phyloP scores from a whole-genome alignment of 2,329 filamentous ascomycete species.

The Hirsutella thompsonii region DNA sequence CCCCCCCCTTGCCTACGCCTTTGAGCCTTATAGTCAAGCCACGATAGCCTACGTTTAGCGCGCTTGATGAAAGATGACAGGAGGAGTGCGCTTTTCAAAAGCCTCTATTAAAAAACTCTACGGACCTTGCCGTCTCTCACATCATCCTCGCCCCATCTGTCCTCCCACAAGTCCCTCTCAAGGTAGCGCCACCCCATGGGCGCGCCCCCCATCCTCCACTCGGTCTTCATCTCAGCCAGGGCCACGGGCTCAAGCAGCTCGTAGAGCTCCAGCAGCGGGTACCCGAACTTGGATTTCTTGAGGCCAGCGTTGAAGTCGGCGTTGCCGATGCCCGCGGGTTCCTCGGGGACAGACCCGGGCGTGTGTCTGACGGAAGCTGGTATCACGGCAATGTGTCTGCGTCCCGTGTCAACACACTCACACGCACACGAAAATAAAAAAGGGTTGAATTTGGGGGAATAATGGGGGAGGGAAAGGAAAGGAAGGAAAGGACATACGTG shows the following conservation, averaged over 20 bases:
- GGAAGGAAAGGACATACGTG: constrained; percentile 8
- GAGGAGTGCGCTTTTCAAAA: no score
- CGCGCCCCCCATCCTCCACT: constrained; percentile 11
- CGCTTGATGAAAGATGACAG: no score
- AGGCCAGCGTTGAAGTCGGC: constrained; percentile 15
- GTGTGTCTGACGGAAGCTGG: constrained; percentile 2
- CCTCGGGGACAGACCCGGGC: constrained; percentile 8
- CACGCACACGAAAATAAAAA: no score
- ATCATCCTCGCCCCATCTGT: constrained; percentile 10
- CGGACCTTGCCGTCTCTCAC: background rate
- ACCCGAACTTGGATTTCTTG: constrained; percentile 14
- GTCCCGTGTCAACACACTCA: background rate
- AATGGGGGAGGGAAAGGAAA: background rate
- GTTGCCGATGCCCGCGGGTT: constrained; percentile 16
- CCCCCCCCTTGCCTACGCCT: no score
- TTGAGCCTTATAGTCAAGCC: no score
- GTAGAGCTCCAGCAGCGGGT: constrained; percentile 13
- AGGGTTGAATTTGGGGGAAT: no score
- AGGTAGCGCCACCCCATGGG: constrained; percentile 15
- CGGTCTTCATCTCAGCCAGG: constrained; percentile 11
- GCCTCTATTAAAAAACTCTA: background rate
- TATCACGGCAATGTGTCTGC: constrained; percentile 6
- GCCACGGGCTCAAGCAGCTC: constrained; percentile 10
- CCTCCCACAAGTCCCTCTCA: constrained; percentile 9
- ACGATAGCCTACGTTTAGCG: no score